Evolutionary conservation across 768 basidiomycete species (phyloP), one percentile per base, ranked within the genome.

Genomic region (Sarcodon aspratus): DNA sequence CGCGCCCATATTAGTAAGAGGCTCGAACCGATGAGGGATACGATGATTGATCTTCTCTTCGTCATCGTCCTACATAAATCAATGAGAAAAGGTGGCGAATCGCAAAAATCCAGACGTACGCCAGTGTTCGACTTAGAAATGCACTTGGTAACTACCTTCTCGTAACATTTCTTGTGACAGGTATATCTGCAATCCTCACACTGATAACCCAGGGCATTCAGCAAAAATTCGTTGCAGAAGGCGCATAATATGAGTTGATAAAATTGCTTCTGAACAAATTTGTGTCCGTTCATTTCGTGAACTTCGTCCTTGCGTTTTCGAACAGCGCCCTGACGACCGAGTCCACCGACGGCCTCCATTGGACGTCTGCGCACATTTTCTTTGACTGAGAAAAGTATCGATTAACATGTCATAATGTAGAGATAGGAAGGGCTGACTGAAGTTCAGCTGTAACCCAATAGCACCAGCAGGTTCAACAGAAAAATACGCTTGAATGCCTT

Each of bases 181-280:
- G 91, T 92, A 65, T 98, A 99, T 53, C 92, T 84, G 65, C 96
- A 99, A 63, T 99, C 96, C 61, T 98, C 96, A 72, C 96, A 99
- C 68, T 97, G 95, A 66, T 93, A 96, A n/a, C 96, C 96, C 51
- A 85, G 74, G 2, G 92, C 95, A 53, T 98, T 97, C 63, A 97
- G 85, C 50, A 99, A 73, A 71, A 99, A 98, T 59, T 98, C 95
- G 67, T 80, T 84, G 70, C 96, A 99, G 66, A 96, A 91, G 3
- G 96, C 96, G 63, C 96, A 99, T 47, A 97, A 76, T 75, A 99
- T 96, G 61, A 98, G 80, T 63, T 97, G 94, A 65, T 96, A 98
- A 72, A 99, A 99, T 66, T 98, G 96, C 43, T 84, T 80, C 59
- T 92, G 89, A 43, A 99, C 78, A 62, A 99, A 99, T 66, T 96